phyloP scores from a whole-genome alignment of 1,139 yeast genomes.

The Pichia sp. region DNA sequence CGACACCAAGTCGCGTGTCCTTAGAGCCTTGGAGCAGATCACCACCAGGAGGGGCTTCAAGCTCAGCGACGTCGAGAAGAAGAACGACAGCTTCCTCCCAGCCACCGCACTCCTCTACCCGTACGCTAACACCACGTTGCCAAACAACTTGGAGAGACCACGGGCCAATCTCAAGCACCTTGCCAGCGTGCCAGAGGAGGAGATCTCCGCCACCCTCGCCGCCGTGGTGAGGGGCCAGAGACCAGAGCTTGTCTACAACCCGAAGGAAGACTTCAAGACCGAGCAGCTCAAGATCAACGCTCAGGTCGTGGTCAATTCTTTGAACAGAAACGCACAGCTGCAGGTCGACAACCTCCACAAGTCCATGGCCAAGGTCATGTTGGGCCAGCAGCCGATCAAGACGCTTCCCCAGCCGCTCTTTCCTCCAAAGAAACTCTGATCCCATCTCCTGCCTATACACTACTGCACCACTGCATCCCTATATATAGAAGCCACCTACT shows the following conservation, averaged over 20 bases:
- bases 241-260: conserved; percentile 23
- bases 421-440: conserved; percentile 20
- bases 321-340: conserved; percentile 30
- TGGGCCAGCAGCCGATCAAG: conserved; percentile 21
- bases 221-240: conserved; percentile 28
- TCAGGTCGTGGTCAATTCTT: conserved; percentile 28
- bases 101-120: conserved; percentile 22
- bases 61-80: conserved; percentile 16
- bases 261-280: conserved; percentile 22
- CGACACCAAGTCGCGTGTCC: conserved; percentile 26
- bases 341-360: conserved; percentile 27
- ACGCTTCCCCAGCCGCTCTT: conserved; percentile 25
- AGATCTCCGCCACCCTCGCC: conserved; percentile 22
- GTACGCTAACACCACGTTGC: conserved; percentile 24
- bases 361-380: conserved; percentile 18
- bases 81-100: conserved; percentile 20
- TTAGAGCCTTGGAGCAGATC: conserved; percentile 28
- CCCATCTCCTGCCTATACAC: conserved; percentile 5
- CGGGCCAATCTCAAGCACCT: conserved; percentile 16
- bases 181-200: conserved; percentile 19
- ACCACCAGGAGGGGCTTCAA: conserved; percentile 24
- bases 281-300: conserved; percentile 27
- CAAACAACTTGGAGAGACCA: conserved; percentile 20
- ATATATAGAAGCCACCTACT: neutral
- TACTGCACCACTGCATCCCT: neutral